A percentile compares a stretch with the other conserved stretches of the same genome.
Conservation (phyloP, 345 rosid genomes). For the Luvunga scandens region DNA sequence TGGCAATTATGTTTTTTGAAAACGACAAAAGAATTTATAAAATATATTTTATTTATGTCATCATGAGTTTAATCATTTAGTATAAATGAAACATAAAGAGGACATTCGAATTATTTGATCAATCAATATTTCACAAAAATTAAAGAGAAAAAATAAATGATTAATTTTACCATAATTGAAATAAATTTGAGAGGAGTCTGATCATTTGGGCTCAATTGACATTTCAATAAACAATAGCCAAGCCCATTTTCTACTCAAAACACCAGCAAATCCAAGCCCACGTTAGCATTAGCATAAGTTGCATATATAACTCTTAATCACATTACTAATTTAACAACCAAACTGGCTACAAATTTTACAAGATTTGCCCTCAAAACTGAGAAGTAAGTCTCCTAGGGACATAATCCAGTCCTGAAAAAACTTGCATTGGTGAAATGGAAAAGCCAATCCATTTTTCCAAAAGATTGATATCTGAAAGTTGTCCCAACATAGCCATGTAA, state of each 20-base stretch:
- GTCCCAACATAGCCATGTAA: not conserved
- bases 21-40: not conserved
- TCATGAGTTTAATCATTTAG: not conserved
- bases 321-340: not conserved
- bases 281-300: not conserved
- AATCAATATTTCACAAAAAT: not conserved
- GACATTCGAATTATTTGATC: not conserved
- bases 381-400: too few relatives aligned
- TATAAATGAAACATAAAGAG: not conserved
- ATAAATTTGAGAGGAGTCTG: not conserved
- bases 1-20: too few relatives aligned
- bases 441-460: constrained; percentile 5
- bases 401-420: too few relatives aligned
- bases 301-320: not conserved
- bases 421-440: not conserved
- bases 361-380: not conserved
- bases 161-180: too few relatives aligned
- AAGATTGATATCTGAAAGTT: not conserved
- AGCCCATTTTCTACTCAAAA: not conserved
- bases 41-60: not conserved
- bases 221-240: not conserved
- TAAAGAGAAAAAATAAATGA: not conserved
- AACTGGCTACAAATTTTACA: not conserved
- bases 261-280: not conserved
- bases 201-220: not conserved